Conservation (phyloP, 306 rosid genomes). For the Prunus kanzakura region DNA sequence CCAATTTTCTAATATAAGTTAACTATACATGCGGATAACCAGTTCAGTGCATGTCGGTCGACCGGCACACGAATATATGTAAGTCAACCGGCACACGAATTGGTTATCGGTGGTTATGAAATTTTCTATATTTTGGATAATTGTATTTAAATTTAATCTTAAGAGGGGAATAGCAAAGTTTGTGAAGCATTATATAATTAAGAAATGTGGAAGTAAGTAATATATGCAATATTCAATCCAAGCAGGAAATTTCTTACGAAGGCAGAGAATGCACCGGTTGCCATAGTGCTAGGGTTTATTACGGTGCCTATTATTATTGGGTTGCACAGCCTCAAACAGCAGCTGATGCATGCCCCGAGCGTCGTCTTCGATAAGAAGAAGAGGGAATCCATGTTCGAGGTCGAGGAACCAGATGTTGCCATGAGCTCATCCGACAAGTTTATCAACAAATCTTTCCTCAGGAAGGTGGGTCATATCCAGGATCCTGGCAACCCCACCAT, state of each 20-base stretch:
- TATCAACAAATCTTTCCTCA: conserved; percentile 29
- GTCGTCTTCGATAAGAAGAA: conserved; percentile 20
- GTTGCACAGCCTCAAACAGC: conserved; percentile 25
- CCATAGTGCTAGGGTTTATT: conserved; percentile 18
- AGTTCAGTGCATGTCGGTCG: too few species aligned
- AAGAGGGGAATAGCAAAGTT: too few species aligned
- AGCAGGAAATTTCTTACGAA: background rate
- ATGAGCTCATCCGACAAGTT: conserved; percentile 26
- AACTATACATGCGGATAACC: too few species aligned
- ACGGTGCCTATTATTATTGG: background rate
- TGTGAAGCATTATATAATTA: too few species aligned
- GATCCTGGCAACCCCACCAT: background rate
- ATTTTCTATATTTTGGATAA: background rate
- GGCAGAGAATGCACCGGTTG: conserved; percentile 12
- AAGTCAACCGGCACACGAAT: too few species aligned
- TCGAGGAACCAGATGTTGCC: conserved; percentile 22
- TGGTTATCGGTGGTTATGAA: background rate
- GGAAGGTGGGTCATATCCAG: conserved; percentile 34
- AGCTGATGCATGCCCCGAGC: conserved; percentile 26
- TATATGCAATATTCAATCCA: background rate
- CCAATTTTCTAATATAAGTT: too few species aligned
- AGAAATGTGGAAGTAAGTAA: background rate
- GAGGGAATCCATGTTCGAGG: conserved; percentile 23
- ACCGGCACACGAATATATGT: too few species aligned
- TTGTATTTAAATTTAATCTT: background rate